Base-by-base conservation (phyloP, 2,329 filamentous ascomycete genomes). In the Thielaviopsis musarum region DNA sequence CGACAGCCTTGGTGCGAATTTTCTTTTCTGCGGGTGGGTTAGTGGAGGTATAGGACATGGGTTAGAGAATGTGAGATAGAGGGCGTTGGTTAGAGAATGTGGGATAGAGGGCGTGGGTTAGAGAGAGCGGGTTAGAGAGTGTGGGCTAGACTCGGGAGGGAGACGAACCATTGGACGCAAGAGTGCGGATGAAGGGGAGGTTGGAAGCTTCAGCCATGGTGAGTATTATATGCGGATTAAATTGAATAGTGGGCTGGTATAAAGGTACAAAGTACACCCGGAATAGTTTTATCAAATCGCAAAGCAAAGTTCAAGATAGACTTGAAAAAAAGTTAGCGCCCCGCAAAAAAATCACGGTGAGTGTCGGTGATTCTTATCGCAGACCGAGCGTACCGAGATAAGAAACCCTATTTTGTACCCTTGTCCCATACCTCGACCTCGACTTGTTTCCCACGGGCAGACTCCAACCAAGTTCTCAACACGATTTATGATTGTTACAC, bases 131-230 rank as follows among this genome's bases (percentile, higher is more conserved):
- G 34, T 30, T 38, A 57, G 54, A 52, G 24, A 34, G 54, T 10
- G 52, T n/a, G n/a, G n/a, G n/a, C n/a, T 21, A n/a, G 21, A 15
- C 55, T 28, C n/a, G 41, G n/a, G 61, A 54, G 60, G n/a, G 54
- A 9, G 24, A 74, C 79, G 63, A 69, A 91, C 88, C 87, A 73
- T 87, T 93, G 41, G 88, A 91, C 59, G 87, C 87, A 64, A 94
- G 82, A 69, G 91, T 84, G 70, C 83, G 87, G 64, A 94, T 84
- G 65, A 94, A 94, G 5, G 88, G 86, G 76, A 81, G 80, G 62
- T 73, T 74, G 60, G 73, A 70, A 66, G 71, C 69, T 62, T 72
- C 65, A 56, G 72, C 70, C 69, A 74, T 74, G 57, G 65, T 69
- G 59, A 41, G 57, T 54, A 15, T 48, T 55, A 19, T n/a, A 51